Percentiles rank a stretch among this genome's conserved stretches.
Conservation (phyloP, 2,329 filamentous ascomycete species). For the Tolypocladium capitatum region DNA sequence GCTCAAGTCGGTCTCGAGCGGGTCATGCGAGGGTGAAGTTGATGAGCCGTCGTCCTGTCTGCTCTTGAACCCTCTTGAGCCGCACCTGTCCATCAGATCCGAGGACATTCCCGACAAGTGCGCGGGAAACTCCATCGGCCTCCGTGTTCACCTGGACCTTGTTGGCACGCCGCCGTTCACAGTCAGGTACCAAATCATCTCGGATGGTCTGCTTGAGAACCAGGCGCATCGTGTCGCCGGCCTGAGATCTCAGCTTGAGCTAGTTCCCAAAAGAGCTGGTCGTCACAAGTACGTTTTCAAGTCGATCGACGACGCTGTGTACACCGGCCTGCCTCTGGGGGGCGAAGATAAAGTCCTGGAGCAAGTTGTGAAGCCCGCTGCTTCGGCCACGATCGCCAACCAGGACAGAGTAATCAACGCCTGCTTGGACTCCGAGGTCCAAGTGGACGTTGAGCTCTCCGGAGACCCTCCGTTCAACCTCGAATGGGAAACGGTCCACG, state of each 20-base stretch:
- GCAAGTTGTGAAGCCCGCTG: conserved; percentile 87
- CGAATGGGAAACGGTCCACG: conserved; percentile 86
- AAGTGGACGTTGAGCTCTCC: conserved; percentile 58
- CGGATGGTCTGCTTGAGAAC: conserved; percentile 41
- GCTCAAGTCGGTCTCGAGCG: conserved; percentile 63
- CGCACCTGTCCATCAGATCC: conserved; percentile 56
- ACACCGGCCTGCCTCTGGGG: conserved; percentile 50
- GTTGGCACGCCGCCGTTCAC: conserved; percentile 85
- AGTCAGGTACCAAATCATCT: conserved; percentile 63
- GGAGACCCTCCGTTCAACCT: conserved; percentile 81
- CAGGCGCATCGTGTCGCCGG: conserved; percentile 49
- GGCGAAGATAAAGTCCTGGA: conserved; percentile 54
- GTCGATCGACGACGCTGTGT: conserved; percentile 70
- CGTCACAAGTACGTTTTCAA: conserved; percentile 78
- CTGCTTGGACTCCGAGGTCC: conserved; percentile 72
- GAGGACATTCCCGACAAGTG: conserved; percentile 91
- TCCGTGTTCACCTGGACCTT: conserved; percentile 78
- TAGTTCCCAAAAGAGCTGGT: conserved; percentile 70
- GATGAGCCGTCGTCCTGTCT: conserved; percentile 90
- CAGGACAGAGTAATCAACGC: conserved; percentile 44
- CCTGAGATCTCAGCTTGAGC: conserved; percentile 69
- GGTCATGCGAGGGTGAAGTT: conserved; percentile 75
- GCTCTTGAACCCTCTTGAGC: conserved; percentile 80
- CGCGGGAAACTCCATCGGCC: conserved; percentile 81
- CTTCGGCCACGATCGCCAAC: conserved; percentile 58